Conservation (phyloP, 2,329 filamentous ascomycete genomes). For the Capronia epimyces region DNA sequence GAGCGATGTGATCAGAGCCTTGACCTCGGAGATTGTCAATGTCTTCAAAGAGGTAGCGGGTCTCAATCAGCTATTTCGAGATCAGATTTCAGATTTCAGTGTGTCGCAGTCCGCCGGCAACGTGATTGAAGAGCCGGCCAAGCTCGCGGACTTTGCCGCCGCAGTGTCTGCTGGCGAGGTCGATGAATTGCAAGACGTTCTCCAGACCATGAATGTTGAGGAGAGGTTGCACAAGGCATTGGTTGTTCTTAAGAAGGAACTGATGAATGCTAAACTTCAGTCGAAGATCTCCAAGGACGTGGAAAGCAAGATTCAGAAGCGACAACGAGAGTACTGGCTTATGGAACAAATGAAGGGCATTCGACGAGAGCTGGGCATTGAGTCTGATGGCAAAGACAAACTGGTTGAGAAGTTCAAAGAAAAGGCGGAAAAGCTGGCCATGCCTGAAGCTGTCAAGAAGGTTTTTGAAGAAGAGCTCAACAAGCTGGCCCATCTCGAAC, state of each 20-base stretch:
- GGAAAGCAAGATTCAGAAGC: conserved; percentile 93
- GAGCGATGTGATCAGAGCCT: conserved; percentile 78
- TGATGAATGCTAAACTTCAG: conserved; percentile 95
- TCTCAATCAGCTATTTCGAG: conserved; percentile 89
- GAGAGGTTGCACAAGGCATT: conserved; percentile 87
- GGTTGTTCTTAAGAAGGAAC: conserved; percentile 90
- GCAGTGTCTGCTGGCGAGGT: conserved; percentile 93
- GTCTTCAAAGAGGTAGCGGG: conserved; percentile 96
- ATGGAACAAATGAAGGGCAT: conserved; percentile 99
- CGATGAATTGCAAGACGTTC: conserved; percentile 83
- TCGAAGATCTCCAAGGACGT: conserved; percentile 98
- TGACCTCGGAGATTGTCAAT: conserved; percentile 97
- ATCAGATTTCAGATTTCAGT: conserved; percentile 95
- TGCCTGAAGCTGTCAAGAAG: conserved; percentile 95
- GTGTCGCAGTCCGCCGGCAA: conserved; percentile 94
- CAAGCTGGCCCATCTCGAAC: conserved; percentile 91
- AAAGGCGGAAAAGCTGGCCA: conserved; percentile 85
- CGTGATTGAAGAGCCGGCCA: conserved; percentile 88
- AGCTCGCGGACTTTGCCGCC: conserved; percentile 93
- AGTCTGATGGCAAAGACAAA: conserved; percentile 97
- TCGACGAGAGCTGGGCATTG: conserved; percentile 86
- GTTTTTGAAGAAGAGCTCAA: conserved; percentile 98
- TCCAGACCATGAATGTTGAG: conserved; percentile 84
- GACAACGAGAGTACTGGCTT: conserved; percentile 94
- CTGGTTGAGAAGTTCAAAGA: conserved; percentile 96